Base-by-base conservation (phyloP, 2,329 filamentous ascomycete genomes). In the Colletotrichum spinosum region DNA sequence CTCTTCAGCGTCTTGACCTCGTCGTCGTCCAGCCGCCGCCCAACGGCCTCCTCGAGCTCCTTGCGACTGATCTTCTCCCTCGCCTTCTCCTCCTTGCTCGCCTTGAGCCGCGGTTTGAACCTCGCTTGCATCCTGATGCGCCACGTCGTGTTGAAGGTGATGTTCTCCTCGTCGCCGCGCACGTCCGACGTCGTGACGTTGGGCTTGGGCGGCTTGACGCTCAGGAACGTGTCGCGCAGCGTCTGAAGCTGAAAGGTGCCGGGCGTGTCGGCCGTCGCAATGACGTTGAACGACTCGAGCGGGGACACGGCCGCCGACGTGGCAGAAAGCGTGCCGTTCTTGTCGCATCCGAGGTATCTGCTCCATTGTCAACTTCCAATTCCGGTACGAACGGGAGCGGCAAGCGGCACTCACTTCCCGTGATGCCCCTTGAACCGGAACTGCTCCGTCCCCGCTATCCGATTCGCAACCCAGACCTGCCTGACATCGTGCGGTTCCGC, bases 401-500 rank as follows among this genome's bases (percentile, higher is more conserved):
- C 12, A 1, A 2, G 10, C 11, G 13, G 7, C 17, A 78, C 83
- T 65, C 74, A 94, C 91, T 88, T 91, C 68, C 94, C 94, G 78
- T 97, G 92, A 72, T 95, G 92, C 0, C 93, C 93, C 79, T 97
- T 97, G 77, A 99, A 92, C 63, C 92, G 91, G 71, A 93, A 90
- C 39, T 86, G 85, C 69, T 97, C 92, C 1, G 92, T 95, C 4
- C 95, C 95, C 1, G 90, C 87, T 11, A 97, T 90, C 70, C 86
- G 87, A 71, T 92, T 97, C 66, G 92, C 93, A 69, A 98, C 88
- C 92, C 95, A 99, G 13, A 99, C 96, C 81, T 97, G 94, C 67
- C 95, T 85, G 66, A 98, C 94, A 76, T 98, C 94, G 77, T 97
- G 94, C 54, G 96, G 96, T 79, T 99, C 96, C 8, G 95, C 93